These are phyloP conservation scores for Colletotrichum plurivorum DNA, from an alignment of 2,329 filamentous ascomycete species.

Conservation along the genomic window DNA sequence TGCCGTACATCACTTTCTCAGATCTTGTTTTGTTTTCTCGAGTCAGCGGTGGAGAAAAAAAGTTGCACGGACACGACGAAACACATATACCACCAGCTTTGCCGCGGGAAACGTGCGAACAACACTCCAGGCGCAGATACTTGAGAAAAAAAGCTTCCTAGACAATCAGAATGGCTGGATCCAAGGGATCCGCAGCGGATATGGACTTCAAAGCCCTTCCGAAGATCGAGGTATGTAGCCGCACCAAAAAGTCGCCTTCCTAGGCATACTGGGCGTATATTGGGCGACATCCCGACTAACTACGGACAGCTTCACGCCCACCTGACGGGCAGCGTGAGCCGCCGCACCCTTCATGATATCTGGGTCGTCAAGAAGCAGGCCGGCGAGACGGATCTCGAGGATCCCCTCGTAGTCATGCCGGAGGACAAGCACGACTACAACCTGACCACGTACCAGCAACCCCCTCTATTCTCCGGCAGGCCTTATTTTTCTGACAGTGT, in stretches of 20 bases:
- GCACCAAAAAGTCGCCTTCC: not conserved
- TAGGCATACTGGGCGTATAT: no score
- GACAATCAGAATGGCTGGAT: not conserved
- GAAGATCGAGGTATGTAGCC: conserved; percentile 65
- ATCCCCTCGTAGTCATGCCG: conserved; percentile 79
- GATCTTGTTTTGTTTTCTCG: no score
- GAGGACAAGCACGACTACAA: conserved; percentile 80
- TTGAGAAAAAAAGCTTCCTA: not conserved
- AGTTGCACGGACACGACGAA: no score
- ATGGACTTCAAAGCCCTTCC: conserved; percentile 66
- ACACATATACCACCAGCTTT: no score
- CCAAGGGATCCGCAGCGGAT: conserved; percentile 5
- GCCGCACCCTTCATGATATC: conserved; percentile 79
- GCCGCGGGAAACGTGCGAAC: no score
- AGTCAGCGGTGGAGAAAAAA: no score
- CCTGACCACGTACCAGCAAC: conserved; percentile 70
- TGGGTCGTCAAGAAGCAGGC: conserved; percentile 74
- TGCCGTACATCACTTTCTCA: no score
- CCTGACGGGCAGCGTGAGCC: conserved; percentile 83
- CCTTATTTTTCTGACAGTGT: conserved; percentile 8
- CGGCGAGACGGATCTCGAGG: conserved; percentile 69
- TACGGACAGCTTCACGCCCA: conserved; percentile 80
- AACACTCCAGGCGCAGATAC: no score
- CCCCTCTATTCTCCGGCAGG: conserved; percentile 24
- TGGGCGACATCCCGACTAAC: not conserved